Percentiles rank a stretch among this genome's conserved stretches.
Conservation (phyloP, 1,284 basidiomycete genomes). For the Athelia psychrophila region DNA sequence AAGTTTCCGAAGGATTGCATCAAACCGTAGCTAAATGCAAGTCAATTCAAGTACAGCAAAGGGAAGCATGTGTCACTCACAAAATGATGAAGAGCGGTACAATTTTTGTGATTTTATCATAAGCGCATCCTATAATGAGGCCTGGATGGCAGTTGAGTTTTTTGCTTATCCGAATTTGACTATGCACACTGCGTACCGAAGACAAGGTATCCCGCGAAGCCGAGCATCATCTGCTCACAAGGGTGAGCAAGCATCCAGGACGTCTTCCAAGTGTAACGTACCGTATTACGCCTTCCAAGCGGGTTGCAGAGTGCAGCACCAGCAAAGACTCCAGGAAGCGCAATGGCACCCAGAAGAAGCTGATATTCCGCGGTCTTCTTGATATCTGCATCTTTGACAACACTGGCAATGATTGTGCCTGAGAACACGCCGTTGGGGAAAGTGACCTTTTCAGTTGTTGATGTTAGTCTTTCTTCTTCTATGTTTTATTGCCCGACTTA, state of each 20-base stretch:
- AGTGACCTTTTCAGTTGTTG: slow-evolving; percentile 47
- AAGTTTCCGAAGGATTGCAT: slow-evolving; percentile 71
- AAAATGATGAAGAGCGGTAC: slow-evolving; percentile 68
- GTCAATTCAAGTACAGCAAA: slow-evolving; percentile 13
- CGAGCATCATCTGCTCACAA: slow-evolving; percentile 59
- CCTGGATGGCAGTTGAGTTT: slow-evolving; percentile 23
- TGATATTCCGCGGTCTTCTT: slow-evolving; percentile 69
- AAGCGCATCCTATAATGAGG: slow-evolving; percentile 65
- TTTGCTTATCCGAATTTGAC: background rate
- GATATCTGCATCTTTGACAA: slow-evolving; percentile 52
- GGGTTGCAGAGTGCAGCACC: slow-evolving; percentile 35
- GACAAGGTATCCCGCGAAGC: slow-evolving; percentile 72
- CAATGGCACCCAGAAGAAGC: slow-evolving; percentile 63
- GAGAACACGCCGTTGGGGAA: slow-evolving; percentile 75
- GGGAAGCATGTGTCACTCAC: slow-evolving; percentile 32
- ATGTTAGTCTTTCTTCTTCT: background rate
- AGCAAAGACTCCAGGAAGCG: slow-evolving; percentile 61
- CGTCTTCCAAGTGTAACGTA: slow-evolving; percentile 22
- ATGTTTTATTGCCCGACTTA: slow-evolving; percentile 22
- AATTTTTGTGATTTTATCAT: slow-evolving; percentile 64
- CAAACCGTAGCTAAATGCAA: slow-evolving; percentile 51
- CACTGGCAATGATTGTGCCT: slow-evolving; percentile 60
- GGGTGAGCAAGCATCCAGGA: background rate
- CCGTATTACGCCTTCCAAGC: slow-evolving; percentile 62
- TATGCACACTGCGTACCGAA: slow-evolving; percentile 43